Evolutionary conservation across 2,329 filamentous ascomycete genomes (phyloP).

Genomic region (Scedosporium boydii): DNA sequence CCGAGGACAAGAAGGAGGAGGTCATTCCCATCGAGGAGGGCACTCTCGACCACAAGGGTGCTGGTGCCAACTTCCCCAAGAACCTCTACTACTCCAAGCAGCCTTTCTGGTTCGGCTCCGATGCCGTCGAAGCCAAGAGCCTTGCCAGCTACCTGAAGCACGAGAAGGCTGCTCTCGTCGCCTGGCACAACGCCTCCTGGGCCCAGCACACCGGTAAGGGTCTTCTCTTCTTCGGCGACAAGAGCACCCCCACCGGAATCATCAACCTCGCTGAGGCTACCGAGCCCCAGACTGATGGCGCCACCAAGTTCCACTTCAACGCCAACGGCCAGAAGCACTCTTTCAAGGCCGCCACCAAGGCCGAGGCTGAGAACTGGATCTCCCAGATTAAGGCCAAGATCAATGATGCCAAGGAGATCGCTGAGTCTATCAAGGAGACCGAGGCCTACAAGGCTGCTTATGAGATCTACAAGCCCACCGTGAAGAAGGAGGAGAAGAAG

Average conservation of each 20-base stretch:
- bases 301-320: slow-evolving; percentile 78
- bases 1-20: slow-evolving; percentile 34
- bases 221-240: slow-evolving; percentile 84
- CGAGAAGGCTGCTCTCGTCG: slow-evolving; percentile 70
- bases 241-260: slow-evolving; percentile 68
- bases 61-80: slow-evolving; percentile 74
- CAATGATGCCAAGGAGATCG: slow-evolving; percentile 74
- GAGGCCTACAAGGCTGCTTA: slow-evolving; percentile 84
- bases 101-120: slow-evolving; percentile 78
- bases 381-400: slow-evolving; percentile 73
- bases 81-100: slow-evolving; percentile 87
- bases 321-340: slow-evolving; percentile 82
- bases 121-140: slow-evolving; percentile 64
- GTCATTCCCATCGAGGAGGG: slow-evolving; percentile 72
- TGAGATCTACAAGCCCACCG: slow-evolving; percentile 53
- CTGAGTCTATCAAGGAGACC: slow-evolving; percentile 61
- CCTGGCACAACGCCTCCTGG: slow-evolving; percentile 78
- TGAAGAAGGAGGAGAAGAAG: slow-evolving; percentile 31
- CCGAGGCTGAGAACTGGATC: slow-evolving; percentile 91
- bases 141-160: slow-evolving; percentile 71
- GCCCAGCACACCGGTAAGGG: slow-evolving; percentile 91
- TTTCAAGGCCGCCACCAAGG: slow-evolving; percentile 68
- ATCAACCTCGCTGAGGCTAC: slow-evolving; percentile 67
- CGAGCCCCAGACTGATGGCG: slow-evolving; percentile 67
- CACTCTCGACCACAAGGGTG: slow-evolving; percentile 79